Base-by-base conservation (phyloP, 1,284 basidiomycete species). In the Erythrobasidium hasegawianum region DNA sequence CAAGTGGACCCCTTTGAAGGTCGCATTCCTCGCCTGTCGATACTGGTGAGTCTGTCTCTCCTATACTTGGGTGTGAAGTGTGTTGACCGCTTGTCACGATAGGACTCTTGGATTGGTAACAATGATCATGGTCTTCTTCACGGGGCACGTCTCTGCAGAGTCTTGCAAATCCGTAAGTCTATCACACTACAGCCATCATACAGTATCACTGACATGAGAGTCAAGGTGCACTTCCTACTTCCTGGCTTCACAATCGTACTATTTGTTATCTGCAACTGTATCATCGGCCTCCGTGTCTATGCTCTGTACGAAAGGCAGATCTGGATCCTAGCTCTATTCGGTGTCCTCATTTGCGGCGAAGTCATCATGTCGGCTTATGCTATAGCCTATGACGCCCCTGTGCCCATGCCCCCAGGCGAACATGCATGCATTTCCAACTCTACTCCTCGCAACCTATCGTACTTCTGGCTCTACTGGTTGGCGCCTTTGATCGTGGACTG, bases 391-490 rank as follows among this genome's bases (percentile, higher is more conserved):
- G 16, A 18, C 8, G n/a, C 20, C 3, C 16, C 27, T 20, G 20
- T 24, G 20, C 27, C 20, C 20, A 54, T n/a, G 20, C 22, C 27
- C 5, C 52, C 24, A 24, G 20, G 16, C 22, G n/a, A 27, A 29
- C n/a, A 38, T 27, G 9, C 57, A 4, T 59, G 57, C 26, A 49
- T 59, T n/a, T 29, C 41, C 20, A 59, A 59, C 43, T 59, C 57
- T 2, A n/a, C 14, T 47, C 7, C 18, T 4, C 33, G 49, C 18
- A 59, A 33, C 33, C 33, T 43, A 24, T 27, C 26, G 3, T n/a
- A 16, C 7, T 33, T 59, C 16, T 59, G 57, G 57, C 11, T 59
- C 13, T 59, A 47, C 43, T 59, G 57, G 57, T 47, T 59, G 26
- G 26, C 43, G 13, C 57, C 57, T 18, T 39, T 59, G 7, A 14